These are phyloP conservation scores for Fusarium torreyae DNA, from an alignment of 2,329 filamentous ascomycete genomes.

Conservation along the genomic window DNA sequence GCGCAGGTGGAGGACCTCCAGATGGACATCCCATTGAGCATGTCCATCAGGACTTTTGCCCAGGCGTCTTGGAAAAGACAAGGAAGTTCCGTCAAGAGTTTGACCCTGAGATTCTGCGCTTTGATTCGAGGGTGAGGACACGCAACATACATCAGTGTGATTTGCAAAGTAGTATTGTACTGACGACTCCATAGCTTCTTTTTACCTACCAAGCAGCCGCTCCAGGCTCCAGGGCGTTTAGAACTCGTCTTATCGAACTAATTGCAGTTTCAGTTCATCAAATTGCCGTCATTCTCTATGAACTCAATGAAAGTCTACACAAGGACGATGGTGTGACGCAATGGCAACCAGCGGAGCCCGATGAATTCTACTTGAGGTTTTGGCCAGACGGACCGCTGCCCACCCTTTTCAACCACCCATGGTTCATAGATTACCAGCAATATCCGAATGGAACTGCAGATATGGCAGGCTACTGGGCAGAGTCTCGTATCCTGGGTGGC, in stretches of 20 bases:
- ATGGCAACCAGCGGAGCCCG: conserved; percentile 42
- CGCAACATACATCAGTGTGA: no score
- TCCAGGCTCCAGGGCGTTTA: conserved; percentile 47
- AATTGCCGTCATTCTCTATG: conserved; percentile 48
- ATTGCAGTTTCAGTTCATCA: conserved; percentile 50
- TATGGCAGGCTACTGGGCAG: conserved; percentile 20
- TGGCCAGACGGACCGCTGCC: conserved; percentile 33
- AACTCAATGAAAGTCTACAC: conserved; percentile 40
- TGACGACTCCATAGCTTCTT: conserved; percentile 38
- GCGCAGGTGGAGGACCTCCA: neutral
- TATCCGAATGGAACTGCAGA: neutral
- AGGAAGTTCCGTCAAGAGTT: conserved; percentile 32
- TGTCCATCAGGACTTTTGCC: conserved; percentile 41
- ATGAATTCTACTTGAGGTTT: conserved; percentile 11
- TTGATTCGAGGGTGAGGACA: conserved; percentile 31
- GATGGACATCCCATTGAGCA: conserved; percentile 35
- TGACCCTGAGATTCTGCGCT: conserved; percentile 3
- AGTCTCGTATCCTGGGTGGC: conserved; percentile 4
- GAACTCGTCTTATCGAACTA: conserved; percentile 53
- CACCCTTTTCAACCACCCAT: conserved; percentile 49
- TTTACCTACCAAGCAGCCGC: conserved; percentile 44
- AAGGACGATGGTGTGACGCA: conserved; percentile 43
- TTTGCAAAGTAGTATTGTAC: no score
- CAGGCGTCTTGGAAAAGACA: conserved; percentile 30
- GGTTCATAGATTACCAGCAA: conserved; percentile 2